Evolutionary conservation across 1,139 yeast genomes (phyloP).

Genomic region (Candida sp.): DNA sequence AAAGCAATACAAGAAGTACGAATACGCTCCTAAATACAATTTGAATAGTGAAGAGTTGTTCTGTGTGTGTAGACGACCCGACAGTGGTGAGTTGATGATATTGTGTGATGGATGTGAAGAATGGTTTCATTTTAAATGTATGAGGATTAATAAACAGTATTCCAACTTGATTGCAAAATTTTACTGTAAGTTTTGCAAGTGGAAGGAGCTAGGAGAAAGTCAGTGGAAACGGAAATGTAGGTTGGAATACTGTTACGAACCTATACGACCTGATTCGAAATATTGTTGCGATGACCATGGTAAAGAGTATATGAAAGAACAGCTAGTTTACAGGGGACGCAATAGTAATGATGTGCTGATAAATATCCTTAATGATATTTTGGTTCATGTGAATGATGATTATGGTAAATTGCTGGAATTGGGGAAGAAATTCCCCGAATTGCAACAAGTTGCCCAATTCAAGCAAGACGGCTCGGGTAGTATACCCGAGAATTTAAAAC

Average conservation of each 20-base stretch:
- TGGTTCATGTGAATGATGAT: constrained; percentile 10
- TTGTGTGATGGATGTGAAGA: constrained; percentile 95
- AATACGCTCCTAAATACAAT: constrained; percentile 41
- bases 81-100: constrained; percentile 75
- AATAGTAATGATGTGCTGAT: constrained; percentile 12
- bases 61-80: constrained; percentile 80
- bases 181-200: constrained; percentile 73
- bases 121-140: constrained; percentile 88
- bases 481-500: constrained; percentile 28
- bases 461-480: constrained; percentile 25
- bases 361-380: constrained; percentile 16
- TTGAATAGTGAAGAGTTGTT: constrained; percentile 60
- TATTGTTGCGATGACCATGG: constrained; percentile 82
- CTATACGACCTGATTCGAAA: constrained; percentile 55
- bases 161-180: constrained; percentile 60
- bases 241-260: constrained; percentile 53
- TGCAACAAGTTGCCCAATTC: constrained; percentile 28
- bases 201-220: constrained; percentile 42
- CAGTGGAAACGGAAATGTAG: constrained; percentile 80
- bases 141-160: constrained; percentile 53
- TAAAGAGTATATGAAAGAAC: constrained; percentile 40
- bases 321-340: constrained; percentile 15
- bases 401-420: constrained; percentile 11
- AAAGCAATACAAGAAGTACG: constrained; percentile 42
- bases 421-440: constrained; percentile 39